A percentile compares a stretch with the other conserved stretches of the same genome.
Conservation (phyloP, 495 filamentous ascomycete genomes). For the Talaromyces trachyspermus region DNA sequence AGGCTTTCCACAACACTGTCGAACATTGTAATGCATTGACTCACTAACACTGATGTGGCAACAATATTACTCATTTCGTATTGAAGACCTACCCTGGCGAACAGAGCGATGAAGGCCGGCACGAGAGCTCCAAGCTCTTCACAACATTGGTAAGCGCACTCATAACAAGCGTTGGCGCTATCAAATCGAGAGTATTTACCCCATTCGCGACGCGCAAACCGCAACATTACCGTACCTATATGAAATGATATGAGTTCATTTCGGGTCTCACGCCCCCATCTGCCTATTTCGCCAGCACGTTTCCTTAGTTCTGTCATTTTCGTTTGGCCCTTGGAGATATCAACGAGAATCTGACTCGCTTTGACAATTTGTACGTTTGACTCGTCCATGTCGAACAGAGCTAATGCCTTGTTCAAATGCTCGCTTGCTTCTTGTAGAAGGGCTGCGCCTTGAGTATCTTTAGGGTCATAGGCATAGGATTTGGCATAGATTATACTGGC, state of each 20-base stretch:
- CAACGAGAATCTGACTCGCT: conserved; percentile 16
- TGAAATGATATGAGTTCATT: conserved; percentile 16
- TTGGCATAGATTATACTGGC: conserved; percentile 15
- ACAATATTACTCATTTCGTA: conserved; percentile 13
- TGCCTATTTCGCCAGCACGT: conserved; percentile 15
- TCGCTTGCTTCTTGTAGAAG: conserved; percentile 9
- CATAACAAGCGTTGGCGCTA: neutral
- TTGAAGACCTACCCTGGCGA: conserved; percentile 11
- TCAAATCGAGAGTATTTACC: conserved; percentile 4
- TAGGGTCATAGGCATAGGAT: conserved; percentile 6
- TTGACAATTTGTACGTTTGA: conserved; percentile 14
- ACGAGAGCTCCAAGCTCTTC: conserved; percentile 10
- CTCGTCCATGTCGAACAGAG: conserved; percentile 17
- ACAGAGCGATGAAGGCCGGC: conserved; percentile 15
- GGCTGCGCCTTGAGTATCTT: conserved; percentile 1
- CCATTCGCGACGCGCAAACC: conserved; percentile 5
- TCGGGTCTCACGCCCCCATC: conserved; percentile 12
- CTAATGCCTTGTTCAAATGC: conserved; percentile 11
- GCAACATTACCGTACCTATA: conserved; percentile 2
- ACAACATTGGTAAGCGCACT: conserved; percentile 5
- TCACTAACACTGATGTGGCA: conserved; percentile 6
- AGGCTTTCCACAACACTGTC: neutral
- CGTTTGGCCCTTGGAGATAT: conserved; percentile 11
- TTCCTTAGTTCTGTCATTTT: conserved; percentile 7
- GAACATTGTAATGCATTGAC: conserved; percentile 1